Base-by-base conservation (phyloP, 2,329 filamentous ascomycete genomes). In the Diaporthe vexans region DNA sequence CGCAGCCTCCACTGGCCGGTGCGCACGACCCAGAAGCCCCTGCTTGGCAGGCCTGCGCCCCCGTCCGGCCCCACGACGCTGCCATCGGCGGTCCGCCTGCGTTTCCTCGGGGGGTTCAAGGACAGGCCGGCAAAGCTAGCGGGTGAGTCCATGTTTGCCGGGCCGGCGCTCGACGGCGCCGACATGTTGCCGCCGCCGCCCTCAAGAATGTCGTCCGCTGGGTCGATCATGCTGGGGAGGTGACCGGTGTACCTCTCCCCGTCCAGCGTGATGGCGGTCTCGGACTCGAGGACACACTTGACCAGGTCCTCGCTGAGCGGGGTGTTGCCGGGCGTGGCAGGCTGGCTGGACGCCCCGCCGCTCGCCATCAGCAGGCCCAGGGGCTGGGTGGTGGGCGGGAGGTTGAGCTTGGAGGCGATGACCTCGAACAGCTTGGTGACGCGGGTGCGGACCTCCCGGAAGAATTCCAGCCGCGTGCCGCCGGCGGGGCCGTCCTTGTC, bases 381-480 rank as follows among this genome's bases (percentile, higher is more conserved):
- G 0, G 93, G 90, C 74, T 89, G 86, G 0, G 86, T 87, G 0
- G 88, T 88, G 0, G 86, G 85, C 15, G 93, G 91, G 8, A 95
- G 82, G 76, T 92, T 93, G 77, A 97, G 89, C 81, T 96, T 97
- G 46, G 92, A 92, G 2, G 93, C 91, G n/a, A 98, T 88, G 11
- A 97, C 92, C 78, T 94, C 92, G 77, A 97, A 91, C 8, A 98
- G 85, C 72, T 91, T 92, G 0, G 91, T 88, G 24, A 98, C 87
- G 70, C 94, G 89, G 15, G 90, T 88, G 77, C 93, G 93, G 7
- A 92, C 90, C 61, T 93, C 89, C 19, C 91, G 90, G 78, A 94
- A 90, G 83, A 98, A 97, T 76, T 94, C 91, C 1, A 91, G 92
- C n/a, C 91, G 88, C 59, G 80, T 77, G 6, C 69, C 65, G 7